A percentile compares a stretch with the other conserved stretches of the same genome.
phyloP scores from a whole-genome alignment of 345 rosid genomes.

The Salix arbutifolia region DNA sequence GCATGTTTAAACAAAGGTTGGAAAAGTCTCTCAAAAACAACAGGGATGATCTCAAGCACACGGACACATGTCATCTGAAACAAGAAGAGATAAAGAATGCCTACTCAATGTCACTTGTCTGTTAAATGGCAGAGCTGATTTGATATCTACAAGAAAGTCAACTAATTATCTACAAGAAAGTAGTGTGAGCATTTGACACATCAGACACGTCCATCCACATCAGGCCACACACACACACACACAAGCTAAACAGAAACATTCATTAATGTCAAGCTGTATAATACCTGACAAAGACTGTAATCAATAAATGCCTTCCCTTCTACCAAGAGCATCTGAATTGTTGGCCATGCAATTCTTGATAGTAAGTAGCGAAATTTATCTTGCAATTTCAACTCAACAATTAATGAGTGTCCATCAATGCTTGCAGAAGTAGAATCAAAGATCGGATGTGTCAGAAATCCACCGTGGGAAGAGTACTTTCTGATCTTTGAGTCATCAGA shows the following conservation, averaged over 20 bases:
- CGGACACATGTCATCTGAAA: constrained; percentile 94
- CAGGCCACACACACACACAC: neutral
- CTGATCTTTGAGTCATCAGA: constrained; percentile 23
- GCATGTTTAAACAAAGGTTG: constrained; percentile 27
- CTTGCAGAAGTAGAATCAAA: constrained; percentile 38
- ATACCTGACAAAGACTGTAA: constrained; percentile 81
- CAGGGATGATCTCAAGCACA: constrained; percentile 81
- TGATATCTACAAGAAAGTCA: neutral
- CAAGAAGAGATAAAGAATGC: constrained; percentile 16
- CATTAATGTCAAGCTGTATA: neutral
- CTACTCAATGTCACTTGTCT: constrained; percentile 2
- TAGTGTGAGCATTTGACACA: neutral
- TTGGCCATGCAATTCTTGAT: constrained; percentile 64
- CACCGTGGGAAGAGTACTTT: constrained; percentile 66
- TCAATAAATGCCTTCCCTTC: constrained; percentile 78
- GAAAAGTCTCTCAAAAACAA: constrained; percentile 51
- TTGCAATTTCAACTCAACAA: constrained; percentile 34
- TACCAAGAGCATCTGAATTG: constrained; percentile 59
- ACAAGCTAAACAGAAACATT: neutral
- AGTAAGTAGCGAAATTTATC: constrained; percentile 48
- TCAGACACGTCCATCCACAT: neutral
- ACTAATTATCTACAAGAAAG: neutral
- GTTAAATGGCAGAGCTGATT: neutral
- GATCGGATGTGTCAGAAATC: constrained; percentile 68
- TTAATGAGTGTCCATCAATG: constrained; percentile 24